Evolutionary conservation across 441 rosid genomes (phyloP), one percentile per base, ranked within the genome.

Genomic region (Viola pubescens): DNA sequence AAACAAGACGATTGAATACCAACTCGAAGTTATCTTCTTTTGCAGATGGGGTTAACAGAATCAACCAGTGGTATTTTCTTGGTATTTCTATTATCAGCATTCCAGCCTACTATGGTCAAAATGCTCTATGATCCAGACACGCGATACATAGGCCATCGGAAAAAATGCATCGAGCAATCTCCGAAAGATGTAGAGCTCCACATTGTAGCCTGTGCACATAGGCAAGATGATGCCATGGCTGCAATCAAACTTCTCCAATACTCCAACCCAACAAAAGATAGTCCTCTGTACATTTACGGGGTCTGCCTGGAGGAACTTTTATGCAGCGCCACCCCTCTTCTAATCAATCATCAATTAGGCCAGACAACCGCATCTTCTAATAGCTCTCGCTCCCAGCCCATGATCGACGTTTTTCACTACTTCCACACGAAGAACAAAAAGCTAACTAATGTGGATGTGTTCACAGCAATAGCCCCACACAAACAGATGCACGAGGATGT

Each of bases 401-500:
- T 64, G 14, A 52, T 75, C 12, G 61, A 67, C 9, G 54, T 66
- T 3, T 67, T 75, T 50, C 48, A 38, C 9, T 56, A 44, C 41
- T 70, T 66, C 45, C 53, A 67, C 43, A 4, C 51, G 10, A n/a
- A 48, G 38, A 45, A 60, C 38, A 16, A 44, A 34, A 56, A 49
- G 12, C 10, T n/a, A 37, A 64, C 58, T 4, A 53, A 12, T 12
- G 71, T 74, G 42, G 56, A 69, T 40, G 38, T 65, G 42, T 77
- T 68, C 61, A 71, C 81, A 0, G 76, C 79, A 5, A 34, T 77
- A 11, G 69, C 79, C 0, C 79, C 63, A 9, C 62, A 52, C 9
- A 62, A 40, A 13, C 13, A 65, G 37, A 78, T 78, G 82, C 71
- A 72, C 13, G 75, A 78, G 10, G 69, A 75, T 41, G 59, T 78